A percentile compares a stretch with the other conserved stretches of the same genome.
These are phyloP conservation scores for Glycine latifolia DNA, from an alignment of 306 rosid genomes.

Conservation along the genomic window DNA sequence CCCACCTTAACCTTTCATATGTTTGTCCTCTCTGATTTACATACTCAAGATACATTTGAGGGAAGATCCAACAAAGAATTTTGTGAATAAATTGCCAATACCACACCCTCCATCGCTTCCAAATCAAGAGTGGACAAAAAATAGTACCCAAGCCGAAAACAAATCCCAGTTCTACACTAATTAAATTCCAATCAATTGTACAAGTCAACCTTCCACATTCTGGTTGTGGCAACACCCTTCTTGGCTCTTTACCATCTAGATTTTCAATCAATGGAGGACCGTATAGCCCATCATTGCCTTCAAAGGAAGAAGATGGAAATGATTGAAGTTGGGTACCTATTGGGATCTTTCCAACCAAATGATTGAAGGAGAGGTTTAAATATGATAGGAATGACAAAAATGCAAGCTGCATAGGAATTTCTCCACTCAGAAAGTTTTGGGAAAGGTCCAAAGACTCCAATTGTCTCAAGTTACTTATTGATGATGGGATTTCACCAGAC, in stretches of 20 bases:
- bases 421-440: background rate
- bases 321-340: no score
- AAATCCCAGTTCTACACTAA: conserved; percentile 38
- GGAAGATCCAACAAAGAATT: conserved; percentile 25
- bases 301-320: background rate
- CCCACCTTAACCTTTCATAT: conserved; percentile 13
- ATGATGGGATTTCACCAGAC: no score
- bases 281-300: background rate
- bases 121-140: conserved; percentile 19
- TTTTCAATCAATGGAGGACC: background rate
- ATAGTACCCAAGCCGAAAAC: background rate
- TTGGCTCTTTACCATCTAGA: background rate
- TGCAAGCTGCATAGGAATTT: background rate
- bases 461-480: no score
- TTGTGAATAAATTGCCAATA: conserved; percentile 10
- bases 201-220: background rate
- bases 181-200: background rate
- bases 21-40: background rate
- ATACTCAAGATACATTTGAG: background rate
- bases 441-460: no score
- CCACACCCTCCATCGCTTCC: conserved; percentile 36
- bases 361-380: background rate
- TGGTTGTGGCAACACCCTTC: background rate
- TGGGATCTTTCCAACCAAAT: background rate
- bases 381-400: background rate